These are phyloP conservation scores for Neurospora sp. DNA, from an alignment of 495 filamentous ascomycete genomes.

Conservation along the genomic window DNA sequence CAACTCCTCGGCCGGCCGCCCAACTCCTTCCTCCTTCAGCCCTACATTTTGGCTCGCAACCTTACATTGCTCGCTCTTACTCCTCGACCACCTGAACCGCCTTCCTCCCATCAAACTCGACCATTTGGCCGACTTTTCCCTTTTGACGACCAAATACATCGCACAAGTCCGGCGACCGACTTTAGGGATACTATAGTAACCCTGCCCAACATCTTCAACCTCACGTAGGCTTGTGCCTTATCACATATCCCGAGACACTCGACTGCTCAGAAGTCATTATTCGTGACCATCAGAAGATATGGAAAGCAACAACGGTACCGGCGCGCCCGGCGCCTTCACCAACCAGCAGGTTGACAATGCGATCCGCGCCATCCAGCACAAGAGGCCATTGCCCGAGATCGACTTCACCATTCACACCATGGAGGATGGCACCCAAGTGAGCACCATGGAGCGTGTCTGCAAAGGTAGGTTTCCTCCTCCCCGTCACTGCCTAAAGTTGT, in stretches of 20 bases:
- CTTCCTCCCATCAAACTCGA: not conserved
- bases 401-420: slow-evolving; percentile 96
- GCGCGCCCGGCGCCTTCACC: slow-evolving; percentile 15
- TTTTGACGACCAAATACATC: not conserved
- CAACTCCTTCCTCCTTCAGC: slow-evolving; percentile 17
- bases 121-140: not conserved
- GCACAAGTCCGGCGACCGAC: not conserved
- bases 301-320: slow-evolving; percentile 28
- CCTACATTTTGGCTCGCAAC: slow-evolving; percentile 7
- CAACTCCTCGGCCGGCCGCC: slow-evolving; percentile 11
- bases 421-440: slow-evolving; percentile 94
- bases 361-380: slow-evolving; percentile 76
- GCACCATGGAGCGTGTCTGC: slow-evolving; percentile 87
- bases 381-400: slow-evolving; percentile 92
- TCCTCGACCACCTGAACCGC: not conserved
- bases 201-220: not conserved
- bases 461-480: slow-evolving; percentile 58
- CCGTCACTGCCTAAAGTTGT: not conserved
- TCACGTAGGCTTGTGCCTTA: not conserved
- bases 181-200: not conserved
- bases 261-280: not conserved
- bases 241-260: not conserved
- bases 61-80: not conserved
- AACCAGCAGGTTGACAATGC: slow-evolving; percentile 52
- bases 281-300: slow-evolving; percentile 12